These are phyloP conservation scores for Nemania diffusa DNA, from an alignment of 2,329 filamentous ascomycete genomes.

Conservation along the genomic window DNA sequence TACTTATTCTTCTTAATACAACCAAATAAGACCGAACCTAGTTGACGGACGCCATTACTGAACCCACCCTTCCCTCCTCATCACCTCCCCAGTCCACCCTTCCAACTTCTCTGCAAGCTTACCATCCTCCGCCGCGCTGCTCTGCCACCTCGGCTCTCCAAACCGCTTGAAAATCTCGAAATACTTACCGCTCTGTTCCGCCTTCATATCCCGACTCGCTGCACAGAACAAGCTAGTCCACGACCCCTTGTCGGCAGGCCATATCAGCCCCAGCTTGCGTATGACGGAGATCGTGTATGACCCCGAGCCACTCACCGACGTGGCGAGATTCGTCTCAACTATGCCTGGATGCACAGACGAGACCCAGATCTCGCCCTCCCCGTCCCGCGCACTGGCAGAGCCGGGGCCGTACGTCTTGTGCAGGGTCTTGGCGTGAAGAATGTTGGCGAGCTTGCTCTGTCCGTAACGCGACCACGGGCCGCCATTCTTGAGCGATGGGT, in stretches of 20 bases:
- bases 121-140: constrained; percentile 48
- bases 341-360: constrained; percentile 55
- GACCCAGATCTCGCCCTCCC: constrained; percentile 53
- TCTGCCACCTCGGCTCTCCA: constrained; percentile 50
- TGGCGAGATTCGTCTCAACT: constrained; percentile 48
- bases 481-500: constrained; percentile 38
- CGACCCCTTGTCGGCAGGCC: constrained; percentile 49
- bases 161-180: constrained; percentile 47
- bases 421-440: constrained; percentile 54
- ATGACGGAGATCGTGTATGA: constrained; percentile 25
- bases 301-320: constrained; percentile 29
- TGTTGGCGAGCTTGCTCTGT: constrained; percentile 59
- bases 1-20: too few species aligned
- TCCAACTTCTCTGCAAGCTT: constrained; percentile 50
- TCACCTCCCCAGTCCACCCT: constrained; percentile 48
- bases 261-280: constrained; percentile 41
- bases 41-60: constrained; percentile 33
- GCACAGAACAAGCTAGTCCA: constrained; percentile 52
- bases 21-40: background rate
- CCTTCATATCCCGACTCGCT: constrained; percentile 52
- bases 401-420: constrained; percentile 50
- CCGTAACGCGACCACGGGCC: constrained; percentile 52
- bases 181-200: constrained; percentile 52
- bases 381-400: constrained; percentile 42
- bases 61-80: constrained; percentile 49